Conservation (phyloP, 225 moss, liverwort and hornwort species). For the Marchantia paleacea region DNA sequence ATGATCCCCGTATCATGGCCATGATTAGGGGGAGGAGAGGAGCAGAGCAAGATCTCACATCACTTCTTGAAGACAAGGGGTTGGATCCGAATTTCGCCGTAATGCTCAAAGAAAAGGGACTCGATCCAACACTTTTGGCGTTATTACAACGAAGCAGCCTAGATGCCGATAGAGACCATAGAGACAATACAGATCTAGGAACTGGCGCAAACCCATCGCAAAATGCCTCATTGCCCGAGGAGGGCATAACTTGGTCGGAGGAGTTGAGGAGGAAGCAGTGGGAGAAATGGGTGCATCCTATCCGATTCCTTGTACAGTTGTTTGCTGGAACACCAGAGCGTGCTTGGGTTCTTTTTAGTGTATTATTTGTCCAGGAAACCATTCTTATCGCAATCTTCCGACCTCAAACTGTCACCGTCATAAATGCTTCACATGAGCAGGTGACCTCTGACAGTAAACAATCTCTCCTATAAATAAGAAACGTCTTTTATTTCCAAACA, state of each 20-base stretch:
- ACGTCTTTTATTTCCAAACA: neutral
- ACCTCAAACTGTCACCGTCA: slow-evolving; percentile 79
- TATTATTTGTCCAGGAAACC: slow-evolving; percentile 88
- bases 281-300: slow-evolving; percentile 72
- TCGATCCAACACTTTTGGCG: slow-evolving; percentile 93
- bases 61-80: slow-evolving; percentile 92
- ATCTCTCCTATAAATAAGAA: neutral
- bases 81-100: slow-evolving; percentile 96
- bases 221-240: slow-evolving; percentile 54
- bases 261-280: slow-evolving; percentile 71
- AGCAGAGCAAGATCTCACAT: slow-evolving; percentile 84
- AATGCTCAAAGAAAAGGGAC: slow-evolving; percentile 93
- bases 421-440: slow-evolving; percentile 93
- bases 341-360: slow-evolving; percentile 92
- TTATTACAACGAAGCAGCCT: slow-evolving; percentile 94
- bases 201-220: slow-evolving; percentile 62
- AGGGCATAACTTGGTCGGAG: slow-evolving; percentile 72
- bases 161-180: slow-evolving; percentile 88
- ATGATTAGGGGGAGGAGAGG: slow-evolving; percentile 76
- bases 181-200: slow-evolving; percentile 54
- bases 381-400: slow-evolving; percentile 88
- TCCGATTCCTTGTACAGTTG: slow-evolving; percentile 63
- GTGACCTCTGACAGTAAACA: slow-evolving; percentile 26
- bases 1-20: slow-evolving; percentile 78
- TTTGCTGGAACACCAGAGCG: slow-evolving; percentile 94